Base-by-base conservation (phyloP, 2,329 filamentous ascomycete genomes). In the Penicillium fuscoglaucum region DNA sequence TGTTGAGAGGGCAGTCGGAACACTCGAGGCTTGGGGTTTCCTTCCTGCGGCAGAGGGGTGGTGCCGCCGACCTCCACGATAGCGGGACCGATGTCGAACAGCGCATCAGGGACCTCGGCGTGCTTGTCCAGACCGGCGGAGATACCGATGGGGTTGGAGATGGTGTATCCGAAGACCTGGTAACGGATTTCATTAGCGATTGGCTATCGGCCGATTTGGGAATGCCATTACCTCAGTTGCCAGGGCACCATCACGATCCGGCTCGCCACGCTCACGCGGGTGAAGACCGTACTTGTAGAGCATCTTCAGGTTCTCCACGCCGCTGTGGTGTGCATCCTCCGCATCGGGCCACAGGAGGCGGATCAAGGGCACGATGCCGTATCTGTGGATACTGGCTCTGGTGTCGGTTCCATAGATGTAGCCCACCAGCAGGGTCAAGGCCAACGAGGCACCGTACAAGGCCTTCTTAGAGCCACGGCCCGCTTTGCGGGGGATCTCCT, bases 41-140 rank as follows among this genome's bases (percentile, higher is more conserved):
- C 95, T 6, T 84, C 83, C 73, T 99, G 95, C 0, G 93, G 89
- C n/a, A 86, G 78, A 0, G 95, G 90, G 5, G 93, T 98, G 66
- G 90, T 89, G 47, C 93, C 95, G 61, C 95, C 95, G 2, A 99
- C 89, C 73, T 99, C 95, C 31, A 99, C 91, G 39, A 98, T 83
- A 3, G 87, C 88, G 26, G 93, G 88, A 33, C 95, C 95, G 3
- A 97, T 79, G 8, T 87, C 91, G 71, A 98, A 90, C 37, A 99
- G 82, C 15, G 88, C 84, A 68, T 93, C 90, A 1, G 93, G 90
- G 54, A 98, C 88, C 61, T 96, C 91, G 54, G 88, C 95, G 70
- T 96, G 85, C 81, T 99, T 98, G 80, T 98, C 95, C 44, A 99
- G 86, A 10, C 95, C 95, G 6, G 91, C 95, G n/a, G 91, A 96